Conservation (phyloP, 2,329 filamentous ascomycete species). For the Cladobotryum protrusum region DNA sequence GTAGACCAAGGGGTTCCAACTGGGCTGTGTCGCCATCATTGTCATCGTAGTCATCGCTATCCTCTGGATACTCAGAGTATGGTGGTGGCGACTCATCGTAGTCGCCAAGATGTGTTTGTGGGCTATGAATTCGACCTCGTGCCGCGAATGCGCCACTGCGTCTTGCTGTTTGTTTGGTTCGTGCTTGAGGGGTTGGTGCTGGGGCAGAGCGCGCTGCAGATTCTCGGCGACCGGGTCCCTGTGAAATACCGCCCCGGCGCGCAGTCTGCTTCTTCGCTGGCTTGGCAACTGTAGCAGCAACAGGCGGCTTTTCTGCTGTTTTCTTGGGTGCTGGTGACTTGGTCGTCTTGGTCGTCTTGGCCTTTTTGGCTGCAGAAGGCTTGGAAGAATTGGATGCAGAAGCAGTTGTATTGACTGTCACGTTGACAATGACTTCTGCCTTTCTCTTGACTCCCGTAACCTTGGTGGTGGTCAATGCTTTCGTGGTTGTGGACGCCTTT, state of each 20-base stretch:
- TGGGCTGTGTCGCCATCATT: neutral
- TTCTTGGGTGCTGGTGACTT: neutral
- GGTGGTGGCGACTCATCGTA: slow-evolving; percentile 14
- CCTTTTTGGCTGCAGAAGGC: slow-evolving; percentile 13
- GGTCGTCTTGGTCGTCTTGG: slow-evolving; percentile 7
- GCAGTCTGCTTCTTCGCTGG: slow-evolving; percentile 11
- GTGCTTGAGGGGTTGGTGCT: neutral
- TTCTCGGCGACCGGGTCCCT: slow-evolving; percentile 5
- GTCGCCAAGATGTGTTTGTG: neutral
- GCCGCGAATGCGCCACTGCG: slow-evolving; percentile 19
- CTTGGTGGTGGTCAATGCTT: neutral
- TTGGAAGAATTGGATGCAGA: neutral
- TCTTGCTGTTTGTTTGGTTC: slow-evolving; percentile 20
- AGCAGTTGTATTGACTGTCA: neutral
- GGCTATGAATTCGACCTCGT: slow-evolving; percentile 17
- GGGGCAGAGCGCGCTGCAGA: neutral
- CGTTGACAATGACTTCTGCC: slow-evolving; percentile 5
- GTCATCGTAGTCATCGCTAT: slow-evolving; percentile 1
- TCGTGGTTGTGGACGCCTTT: slow-evolving; percentile 20
- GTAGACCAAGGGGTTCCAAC: slow-evolving; percentile 26
- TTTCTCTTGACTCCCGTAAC: slow-evolving; percentile 25
- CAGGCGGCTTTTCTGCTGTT: neutral
- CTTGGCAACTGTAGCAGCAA: neutral
- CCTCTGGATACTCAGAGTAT: slow-evolving; percentile 12
- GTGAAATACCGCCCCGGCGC: slow-evolving; percentile 13